phyloP scores from a whole-genome alignment of 2,329 filamentous ascomycete genomes.

The Neoscytalidium dimidiatum region DNA sequence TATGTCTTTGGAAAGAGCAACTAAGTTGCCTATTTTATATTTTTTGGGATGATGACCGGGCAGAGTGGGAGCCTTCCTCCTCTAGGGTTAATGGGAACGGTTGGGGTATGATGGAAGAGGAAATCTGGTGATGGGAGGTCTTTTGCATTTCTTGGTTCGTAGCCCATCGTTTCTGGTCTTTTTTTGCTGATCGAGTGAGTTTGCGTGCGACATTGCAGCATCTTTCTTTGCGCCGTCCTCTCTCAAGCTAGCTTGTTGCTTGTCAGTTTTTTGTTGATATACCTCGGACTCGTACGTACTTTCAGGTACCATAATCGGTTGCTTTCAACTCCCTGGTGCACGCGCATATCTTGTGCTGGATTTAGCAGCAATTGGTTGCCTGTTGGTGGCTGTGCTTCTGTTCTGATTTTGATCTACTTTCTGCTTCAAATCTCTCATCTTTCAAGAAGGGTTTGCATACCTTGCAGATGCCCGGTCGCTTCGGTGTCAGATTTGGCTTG shows the following conservation, averaged over 20 bases:
- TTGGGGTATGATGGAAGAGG: neutral
- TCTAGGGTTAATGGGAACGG: conserved; percentile 5
- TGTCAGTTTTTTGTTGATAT: conserved; percentile 7
- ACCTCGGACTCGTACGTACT: conserved; percentile 12
- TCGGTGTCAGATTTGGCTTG: no score
- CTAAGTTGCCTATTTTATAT: neutral
- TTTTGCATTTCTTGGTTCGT: conserved; percentile 15
- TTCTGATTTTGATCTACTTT: no score
- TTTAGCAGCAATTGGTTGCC: neutral
- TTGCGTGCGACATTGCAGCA: neutral
- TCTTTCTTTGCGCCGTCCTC: neutral
- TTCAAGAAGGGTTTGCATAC: no score
- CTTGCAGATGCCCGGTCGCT: no score
- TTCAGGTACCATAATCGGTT: conserved; percentile 7
- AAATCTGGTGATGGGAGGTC: conserved; percentile 2
- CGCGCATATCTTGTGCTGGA: neutral
- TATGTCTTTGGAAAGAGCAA: neutral
- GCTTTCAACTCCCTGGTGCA: neutral
- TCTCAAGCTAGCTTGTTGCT: neutral
- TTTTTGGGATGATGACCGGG: neutral
- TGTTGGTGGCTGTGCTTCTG: no score
- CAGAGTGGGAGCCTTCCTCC: neutral
- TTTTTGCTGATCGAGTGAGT: neutral
- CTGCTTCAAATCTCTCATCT: no score
- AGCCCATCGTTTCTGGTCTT: neutral